A percentile compares a stretch with the other conserved stretches of the same genome.
These are phyloP conservation scores for Scutellaria baicalensis DNA, from an alignment of 257 asterid species.

Conservation along the genomic window DNA sequence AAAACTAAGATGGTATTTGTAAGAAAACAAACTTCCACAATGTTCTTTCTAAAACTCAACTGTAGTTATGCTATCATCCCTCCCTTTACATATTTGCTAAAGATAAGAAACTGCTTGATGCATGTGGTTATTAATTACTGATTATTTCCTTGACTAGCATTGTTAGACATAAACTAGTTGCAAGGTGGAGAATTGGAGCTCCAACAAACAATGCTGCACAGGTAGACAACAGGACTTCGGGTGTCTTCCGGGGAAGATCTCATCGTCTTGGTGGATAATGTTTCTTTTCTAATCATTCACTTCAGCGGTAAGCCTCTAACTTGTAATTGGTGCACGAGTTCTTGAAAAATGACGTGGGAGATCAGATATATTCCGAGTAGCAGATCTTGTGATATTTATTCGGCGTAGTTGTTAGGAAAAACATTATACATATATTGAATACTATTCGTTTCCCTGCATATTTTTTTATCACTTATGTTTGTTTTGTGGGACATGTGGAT, in stretches of 20 bases:
- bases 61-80: no score
- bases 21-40: no score
- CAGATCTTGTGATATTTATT: slow-evolving; percentile 1
- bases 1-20: no score
- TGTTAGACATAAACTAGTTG: slow-evolving; percentile 54
- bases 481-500: no score
- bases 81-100: no score
- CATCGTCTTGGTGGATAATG: slow-evolving; percentile 59
- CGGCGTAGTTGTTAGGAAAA: slow-evolving; percentile 4
- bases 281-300: neutral
- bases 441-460: no score
- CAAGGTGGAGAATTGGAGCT: slow-evolving; percentile 66
- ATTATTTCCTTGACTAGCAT: slow-evolving; percentile 39
- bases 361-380: neutral
- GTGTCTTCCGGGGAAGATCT: slow-evolving; percentile 81
- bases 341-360: neutral
- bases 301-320: neutral
- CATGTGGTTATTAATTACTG: slow-evolving; percentile 6
- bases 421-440: neutral
- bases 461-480: no score
- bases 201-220: slow-evolving; percentile 29
- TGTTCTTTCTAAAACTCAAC: no score
- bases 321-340: neutral
- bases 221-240: slow-evolving; percentile 42
- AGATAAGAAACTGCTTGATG: neutral